These are phyloP conservation scores for Dichotomopilus funicola DNA, from an alignment of 2,329 filamentous ascomycete species.

Conservation along the genomic window DNA sequence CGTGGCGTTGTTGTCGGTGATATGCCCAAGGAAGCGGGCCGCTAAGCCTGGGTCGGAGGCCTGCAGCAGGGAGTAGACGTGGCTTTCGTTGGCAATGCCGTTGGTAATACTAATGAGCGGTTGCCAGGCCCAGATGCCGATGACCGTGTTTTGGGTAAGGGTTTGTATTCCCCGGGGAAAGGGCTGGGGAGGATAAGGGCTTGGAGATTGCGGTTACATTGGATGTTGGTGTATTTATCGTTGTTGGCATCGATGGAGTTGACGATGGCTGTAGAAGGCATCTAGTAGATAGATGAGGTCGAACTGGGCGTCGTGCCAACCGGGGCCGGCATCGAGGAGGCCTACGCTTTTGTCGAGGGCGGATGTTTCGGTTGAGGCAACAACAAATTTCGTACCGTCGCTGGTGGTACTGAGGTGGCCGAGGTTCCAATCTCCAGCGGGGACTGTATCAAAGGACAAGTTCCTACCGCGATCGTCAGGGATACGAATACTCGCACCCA, in stretches of 20 bases:
- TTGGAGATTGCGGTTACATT: background rate
- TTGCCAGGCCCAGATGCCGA: background rate
- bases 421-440: background rate
- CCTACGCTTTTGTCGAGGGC: background rate
- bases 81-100: background rate
- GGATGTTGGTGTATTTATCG: background rate
- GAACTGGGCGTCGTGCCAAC: too few relatives aligned
- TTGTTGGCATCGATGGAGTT: too few relatives aligned
- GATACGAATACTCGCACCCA: background rate
- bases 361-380: background rate
- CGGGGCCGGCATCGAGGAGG: background rate
- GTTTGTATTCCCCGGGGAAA: background rate
- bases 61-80: background rate
- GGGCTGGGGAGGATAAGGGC: background rate
- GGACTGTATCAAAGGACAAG: background rate
- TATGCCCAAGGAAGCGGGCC: constrained; percentile 1
- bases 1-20: background rate
- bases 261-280: background rate
- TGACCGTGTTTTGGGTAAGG: background rate
- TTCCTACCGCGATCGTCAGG: background rate
- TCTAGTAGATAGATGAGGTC: too few relatives aligned
- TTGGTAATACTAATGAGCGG: too few relatives aligned
- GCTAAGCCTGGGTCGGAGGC: background rate
- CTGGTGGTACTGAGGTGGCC: background rate
- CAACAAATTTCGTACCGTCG: background rate